Conservation (phyloP, 306 rosid genomes). For the Elaeagnus macrophylla region DNA sequence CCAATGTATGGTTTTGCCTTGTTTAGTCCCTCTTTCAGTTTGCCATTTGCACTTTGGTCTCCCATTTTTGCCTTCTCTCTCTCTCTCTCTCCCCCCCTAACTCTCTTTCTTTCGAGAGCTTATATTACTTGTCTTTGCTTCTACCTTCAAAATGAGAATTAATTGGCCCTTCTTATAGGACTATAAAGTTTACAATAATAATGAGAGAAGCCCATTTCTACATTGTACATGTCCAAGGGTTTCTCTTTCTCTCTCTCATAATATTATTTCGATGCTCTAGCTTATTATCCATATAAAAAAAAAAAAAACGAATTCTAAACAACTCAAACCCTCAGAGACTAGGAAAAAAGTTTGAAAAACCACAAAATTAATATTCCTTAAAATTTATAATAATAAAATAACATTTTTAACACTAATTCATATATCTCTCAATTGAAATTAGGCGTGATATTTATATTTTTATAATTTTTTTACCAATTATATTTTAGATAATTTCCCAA, state of each 20-base stretch:
- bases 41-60: conserved; percentile 22
- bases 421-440: no score
- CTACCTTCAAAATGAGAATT: conserved; percentile 17
- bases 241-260: conserved; percentile 31
- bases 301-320: no score
- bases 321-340: no score
- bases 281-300: no score
- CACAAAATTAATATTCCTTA: no score
- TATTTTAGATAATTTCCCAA: no score
- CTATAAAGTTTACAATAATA: conserved; percentile 12
- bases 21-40: conserved; percentile 12
- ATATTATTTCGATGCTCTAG: conserved; percentile 34
- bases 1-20: conserved; percentile 77
- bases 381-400: no score
- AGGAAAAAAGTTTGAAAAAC: no score
- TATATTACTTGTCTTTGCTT: conserved; percentile 4
- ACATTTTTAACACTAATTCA: no score
- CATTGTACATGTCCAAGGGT: conserved; percentile 27
- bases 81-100: conserved; percentile 4
- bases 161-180: conserved; percentile 31
- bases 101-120: conserved; percentile 15
- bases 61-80: conserved; percentile 30
- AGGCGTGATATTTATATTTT: no score
- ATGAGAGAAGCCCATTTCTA: conserved; percentile 23
- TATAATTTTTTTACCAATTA: no score